These are phyloP conservation scores for Escovopsis weberi DNA, from an alignment of 2,329 filamentous ascomycete species.

Conservation along the genomic window DNA sequence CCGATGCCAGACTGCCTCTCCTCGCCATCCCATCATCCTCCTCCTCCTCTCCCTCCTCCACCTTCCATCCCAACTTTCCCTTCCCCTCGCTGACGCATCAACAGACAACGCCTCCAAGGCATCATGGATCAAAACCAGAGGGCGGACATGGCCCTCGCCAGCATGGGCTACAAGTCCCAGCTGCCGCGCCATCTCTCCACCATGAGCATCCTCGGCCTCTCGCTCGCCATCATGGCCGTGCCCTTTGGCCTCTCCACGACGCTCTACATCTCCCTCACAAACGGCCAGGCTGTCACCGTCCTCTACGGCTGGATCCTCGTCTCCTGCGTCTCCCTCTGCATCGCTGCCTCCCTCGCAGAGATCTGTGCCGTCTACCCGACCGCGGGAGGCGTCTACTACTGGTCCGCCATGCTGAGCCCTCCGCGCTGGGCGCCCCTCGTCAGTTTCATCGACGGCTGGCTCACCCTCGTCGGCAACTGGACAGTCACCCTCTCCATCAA, in stretches of 20 bases:
- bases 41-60: too few species aligned
- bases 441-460: constrained; percentile 62
- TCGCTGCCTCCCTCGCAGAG: constrained; percentile 57
- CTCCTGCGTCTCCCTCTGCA: constrained; percentile 55
- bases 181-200: constrained; percentile 35
- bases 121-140: too few species aligned
- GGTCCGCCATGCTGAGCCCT: constrained; percentile 53
- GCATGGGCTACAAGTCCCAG: constrained; percentile 35
- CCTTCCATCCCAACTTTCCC: too few species aligned
- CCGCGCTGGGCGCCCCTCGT: constrained; percentile 46
- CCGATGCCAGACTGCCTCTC: too few species aligned
- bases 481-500: constrained; percentile 56
- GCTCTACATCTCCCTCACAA: constrained; percentile 42
- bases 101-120: too few species aligned
- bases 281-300: constrained; percentile 57
- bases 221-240: constrained; percentile 36
- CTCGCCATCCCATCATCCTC: too few species aligned
- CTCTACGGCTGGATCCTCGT: constrained; percentile 55
- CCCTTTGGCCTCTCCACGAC: constrained; percentile 36
- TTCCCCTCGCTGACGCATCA: too few species aligned
- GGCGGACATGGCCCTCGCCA: constrained; percentile 30
- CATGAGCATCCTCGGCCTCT: constrained; percentile 33
- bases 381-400: constrained; percentile 48
- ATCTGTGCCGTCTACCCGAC: constrained; percentile 53
- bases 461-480: constrained; percentile 58